A percentile compares a stretch with the other conserved stretches of the same genome.
Evolutionary conservation across 441 rosid species (phyloP).

Genomic region (Jatropha podagrica): DNA sequence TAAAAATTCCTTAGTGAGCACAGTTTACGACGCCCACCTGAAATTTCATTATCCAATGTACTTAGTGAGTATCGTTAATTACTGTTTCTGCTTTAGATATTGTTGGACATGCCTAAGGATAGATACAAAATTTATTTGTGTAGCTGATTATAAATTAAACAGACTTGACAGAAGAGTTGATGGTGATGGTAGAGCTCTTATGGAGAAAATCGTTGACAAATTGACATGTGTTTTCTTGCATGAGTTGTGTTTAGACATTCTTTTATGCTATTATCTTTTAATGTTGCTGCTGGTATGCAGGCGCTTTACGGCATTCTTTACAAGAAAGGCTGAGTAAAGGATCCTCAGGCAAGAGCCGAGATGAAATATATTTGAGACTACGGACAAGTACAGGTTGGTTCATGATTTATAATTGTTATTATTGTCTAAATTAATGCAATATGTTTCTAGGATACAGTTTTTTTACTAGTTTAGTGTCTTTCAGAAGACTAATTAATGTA

Average conservation of each 20-base stretch:
- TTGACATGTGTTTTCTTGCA: background rate
- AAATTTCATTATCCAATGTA: background rate
- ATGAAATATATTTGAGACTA: slow-evolving; percentile 79
- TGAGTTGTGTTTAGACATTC: background rate
- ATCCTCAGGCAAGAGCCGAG: slow-evolving; percentile 64
- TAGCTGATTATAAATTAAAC: background rate
- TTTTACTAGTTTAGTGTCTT: background rate
- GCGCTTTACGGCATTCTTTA: slow-evolving; percentile 82
- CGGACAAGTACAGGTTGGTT: slow-evolving; percentile 75
- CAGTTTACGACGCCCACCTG: background rate
- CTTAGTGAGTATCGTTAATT: background rate
- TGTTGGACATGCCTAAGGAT: background rate
- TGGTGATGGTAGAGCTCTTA: background rate
- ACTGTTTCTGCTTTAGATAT: background rate
- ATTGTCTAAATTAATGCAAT: background rate
- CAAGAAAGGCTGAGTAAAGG: slow-evolving; percentile 88
- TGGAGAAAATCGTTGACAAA: background rate
- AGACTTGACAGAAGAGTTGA: background rate
- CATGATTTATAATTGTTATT: background rate
- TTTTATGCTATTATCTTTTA: background rate
- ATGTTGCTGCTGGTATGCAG: slow-evolving; percentile 34
- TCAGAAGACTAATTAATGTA: background rate
- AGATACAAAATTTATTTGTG: background rate
- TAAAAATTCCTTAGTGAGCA: background rate
- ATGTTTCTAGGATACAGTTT: background rate